Conservation (phyloP, 805 yeast genomes). For the Pichia insulana region DNA sequence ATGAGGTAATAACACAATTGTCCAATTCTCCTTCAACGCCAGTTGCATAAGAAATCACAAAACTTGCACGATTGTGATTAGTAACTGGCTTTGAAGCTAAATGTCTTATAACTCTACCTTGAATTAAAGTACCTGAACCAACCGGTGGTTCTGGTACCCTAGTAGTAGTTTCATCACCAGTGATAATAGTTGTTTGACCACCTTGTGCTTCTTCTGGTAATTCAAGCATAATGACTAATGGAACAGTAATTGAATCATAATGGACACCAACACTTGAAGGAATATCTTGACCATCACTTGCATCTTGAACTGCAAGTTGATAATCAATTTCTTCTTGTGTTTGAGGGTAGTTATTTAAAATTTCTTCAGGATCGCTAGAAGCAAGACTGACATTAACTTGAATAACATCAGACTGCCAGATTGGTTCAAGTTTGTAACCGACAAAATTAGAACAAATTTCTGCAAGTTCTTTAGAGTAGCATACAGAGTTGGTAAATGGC, state of each 20-base stretch:
- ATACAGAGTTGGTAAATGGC: conserved; percentile 42
- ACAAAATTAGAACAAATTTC: conserved; percentile 42
- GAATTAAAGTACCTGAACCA: conserved; percentile 41
- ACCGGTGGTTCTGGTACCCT: conserved; percentile 33
- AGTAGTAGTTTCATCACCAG: conserved; percentile 29
- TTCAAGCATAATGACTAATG: conserved; percentile 40
- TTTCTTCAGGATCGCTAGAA: conserved; percentile 16
- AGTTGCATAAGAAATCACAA: conserved; percentile 25
- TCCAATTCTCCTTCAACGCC: conserved; percentile 23
- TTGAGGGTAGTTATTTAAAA: conserved; percentile 3
- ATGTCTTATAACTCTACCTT: conserved; percentile 38
- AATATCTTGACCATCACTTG: conserved; percentile 27
- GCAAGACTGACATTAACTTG: conserved; percentile 40
- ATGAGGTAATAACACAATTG: conserved; percentile 25
- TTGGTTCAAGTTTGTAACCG: conserved; percentile 36
- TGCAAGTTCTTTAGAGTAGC: conserved; percentile 42
- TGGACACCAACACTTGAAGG: conserved; percentile 42
- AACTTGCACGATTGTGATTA: conserved; percentile 27
- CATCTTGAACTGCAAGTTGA: conserved; percentile 13
- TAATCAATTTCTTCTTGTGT: conserved; percentile 14
- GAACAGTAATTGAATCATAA: conserved; percentile 38
- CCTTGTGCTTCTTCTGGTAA: conserved; percentile 39
- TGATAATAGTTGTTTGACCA: conserved; percentile 41
- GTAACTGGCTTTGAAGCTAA: conserved; percentile 37
- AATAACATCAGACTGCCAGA: conserved; percentile 45